A percentile compares a stretch with the other conserved stretches of the same genome.
Evolutionary conservation across 1,284 basidiomycete genomes (phyloP).

Genomic region (Rhodotorula sp.): DNA sequence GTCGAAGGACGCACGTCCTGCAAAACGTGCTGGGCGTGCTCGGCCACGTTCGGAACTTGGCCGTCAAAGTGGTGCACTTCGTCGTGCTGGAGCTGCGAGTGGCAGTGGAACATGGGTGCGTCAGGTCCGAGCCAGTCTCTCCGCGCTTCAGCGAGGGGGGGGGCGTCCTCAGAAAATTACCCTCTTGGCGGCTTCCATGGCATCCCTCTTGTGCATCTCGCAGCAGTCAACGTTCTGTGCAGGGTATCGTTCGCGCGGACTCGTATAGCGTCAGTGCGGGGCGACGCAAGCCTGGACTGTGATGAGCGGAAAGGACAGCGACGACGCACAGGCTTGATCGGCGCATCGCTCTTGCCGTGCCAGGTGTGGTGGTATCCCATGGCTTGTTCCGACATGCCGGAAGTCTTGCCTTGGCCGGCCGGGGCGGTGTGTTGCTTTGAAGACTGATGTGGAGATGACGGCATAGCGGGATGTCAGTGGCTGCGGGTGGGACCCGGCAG

Average conservation of each 20-base stretch:
- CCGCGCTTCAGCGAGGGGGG: no score
- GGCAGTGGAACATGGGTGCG: rapidly evolving
- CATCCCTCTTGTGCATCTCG: constrained; percentile 4
- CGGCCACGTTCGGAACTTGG: background rate
- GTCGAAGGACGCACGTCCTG: constrained; percentile 1
- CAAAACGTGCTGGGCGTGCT: background rate
- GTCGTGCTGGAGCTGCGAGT: constrained; percentile 6
- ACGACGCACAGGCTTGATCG: background rate
- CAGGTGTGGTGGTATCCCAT: background rate
- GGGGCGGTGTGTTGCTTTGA: no score
- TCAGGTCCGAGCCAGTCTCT: background rate
- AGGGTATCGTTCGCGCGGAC: background rate
- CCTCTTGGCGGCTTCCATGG: background rate
- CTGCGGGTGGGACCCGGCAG: no score
- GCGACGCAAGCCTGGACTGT: background rate
- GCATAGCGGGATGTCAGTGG: no score
- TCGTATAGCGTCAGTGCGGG: background rate
- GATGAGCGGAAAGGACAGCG: background rate
- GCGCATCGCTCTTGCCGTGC: background rate
- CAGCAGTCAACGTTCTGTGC: background rate
- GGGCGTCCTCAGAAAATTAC: no score
- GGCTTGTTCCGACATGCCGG: no score
- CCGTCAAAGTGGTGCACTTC: constrained; percentile 10
- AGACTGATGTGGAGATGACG: no score
- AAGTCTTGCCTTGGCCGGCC: no score